Evolutionary conservation across 2,329 filamentous ascomycete genomes (phyloP).

Genomic region (Neofusicoccum laricinum): DNA sequence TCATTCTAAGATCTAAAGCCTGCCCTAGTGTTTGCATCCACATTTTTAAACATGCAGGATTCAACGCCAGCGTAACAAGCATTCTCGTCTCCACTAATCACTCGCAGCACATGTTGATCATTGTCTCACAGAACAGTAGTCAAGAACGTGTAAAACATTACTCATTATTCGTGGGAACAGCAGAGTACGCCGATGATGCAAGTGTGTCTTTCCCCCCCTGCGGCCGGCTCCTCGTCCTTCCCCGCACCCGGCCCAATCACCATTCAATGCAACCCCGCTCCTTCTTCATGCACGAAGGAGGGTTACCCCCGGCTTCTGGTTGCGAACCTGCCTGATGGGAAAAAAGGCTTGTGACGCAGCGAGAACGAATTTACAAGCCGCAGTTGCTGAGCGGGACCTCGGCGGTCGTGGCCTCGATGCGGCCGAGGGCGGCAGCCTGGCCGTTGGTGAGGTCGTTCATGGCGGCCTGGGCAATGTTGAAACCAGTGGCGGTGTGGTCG

Average conservation of each 20-base stretch:
- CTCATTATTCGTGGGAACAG: slow-evolving; percentile 1
- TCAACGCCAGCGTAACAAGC: not conserved
- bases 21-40: not conserved
- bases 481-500: slow-evolving; percentile 45
- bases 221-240: not conserved
- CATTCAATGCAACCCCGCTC: slow-evolving; percentile 1
- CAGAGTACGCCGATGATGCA: slow-evolving; percentile 11
- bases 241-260: not conserved
- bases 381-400: slow-evolving; percentile 39
- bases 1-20: not conserved
- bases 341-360: too few species aligned
- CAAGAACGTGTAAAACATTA: slow-evolving; percentile 1
- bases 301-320: not conserved
- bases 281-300: not conserved
- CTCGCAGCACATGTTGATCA: not conserved
- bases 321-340: not conserved
- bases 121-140: not conserved
- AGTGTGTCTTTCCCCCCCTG: not conserved
- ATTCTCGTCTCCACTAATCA: not conserved
- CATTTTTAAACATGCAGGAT: not conserved
- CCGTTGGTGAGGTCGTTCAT: slow-evolving; percentile 43
- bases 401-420: slow-evolving; percentile 41
- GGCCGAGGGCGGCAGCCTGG: slow-evolving; percentile 43
- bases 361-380: slow-evolving; percentile 20
- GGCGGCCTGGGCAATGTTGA: slow-evolving; percentile 49